Evolutionary conservation across 2,329 filamentous ascomycete genomes (phyloP), one percentile per base, ranked within the genome.

Genomic region (Ramularia endophylla): DNA sequence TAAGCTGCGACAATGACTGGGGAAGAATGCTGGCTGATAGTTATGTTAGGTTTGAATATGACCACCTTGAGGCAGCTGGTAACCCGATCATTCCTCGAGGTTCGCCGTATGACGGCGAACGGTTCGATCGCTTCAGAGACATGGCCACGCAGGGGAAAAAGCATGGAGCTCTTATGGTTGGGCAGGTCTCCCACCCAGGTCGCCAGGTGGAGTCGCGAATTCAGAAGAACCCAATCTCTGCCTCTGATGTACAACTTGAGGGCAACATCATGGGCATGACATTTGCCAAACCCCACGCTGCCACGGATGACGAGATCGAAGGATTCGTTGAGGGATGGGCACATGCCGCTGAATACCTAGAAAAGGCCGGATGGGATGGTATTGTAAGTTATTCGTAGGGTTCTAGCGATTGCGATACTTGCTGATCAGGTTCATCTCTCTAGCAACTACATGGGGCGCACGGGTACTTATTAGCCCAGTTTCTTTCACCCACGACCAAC

Each of bases 141-240:
- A 47, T 83, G 41, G 80, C 78, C 0, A 59, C 64, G 2, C 70
- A 61, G 1, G 66, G 67, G 5, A 83, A 81, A 62, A 68, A 68
- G 31, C 64, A 81, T 20, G 81, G 74, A 15, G 72, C 66, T 34
- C 64, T 82, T 11, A 66, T 79, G n/a, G 63, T 83, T 9, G 73
- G 67, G 3, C 80, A 84, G 56, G 67, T 84, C 44, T 73, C 69
- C 44, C 80, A 84, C 56, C 77, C 80, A 0, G 80, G 81, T 9
- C 68, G 79, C 0, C 78, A 83, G 56, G 68, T 68, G 8, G 52
- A 62, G 9, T 53, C 54, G 22, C 50, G 45, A n/a, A 65, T 78
- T 28, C 69, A 77, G 44, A 59, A 64, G 44, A 53, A 74, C 49
- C 72, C 74, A 1, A 62, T 78, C 20, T 71, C 67, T 2, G 74